phyloP scores from a whole-genome alignment of 441 rosid species.

The Eugenia klotzschiana region DNA sequence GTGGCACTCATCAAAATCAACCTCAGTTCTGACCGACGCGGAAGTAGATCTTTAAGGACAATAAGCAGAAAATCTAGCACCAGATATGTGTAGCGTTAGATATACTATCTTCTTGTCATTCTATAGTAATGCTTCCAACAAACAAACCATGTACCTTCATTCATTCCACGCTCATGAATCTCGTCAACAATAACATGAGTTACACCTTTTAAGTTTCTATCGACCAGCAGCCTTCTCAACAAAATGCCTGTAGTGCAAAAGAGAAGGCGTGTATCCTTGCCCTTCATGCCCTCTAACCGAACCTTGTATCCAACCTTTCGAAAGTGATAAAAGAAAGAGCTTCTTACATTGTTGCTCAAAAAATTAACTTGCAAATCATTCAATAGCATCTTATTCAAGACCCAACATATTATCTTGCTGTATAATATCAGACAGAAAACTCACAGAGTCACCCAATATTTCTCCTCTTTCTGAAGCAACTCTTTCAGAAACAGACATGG shows the following conservation, averaged over 20 bases:
- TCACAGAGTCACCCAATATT: constrained; percentile 83
- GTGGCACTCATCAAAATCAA: constrained; percentile 92
- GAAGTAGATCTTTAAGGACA: constrained; percentile 79
- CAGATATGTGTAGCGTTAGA: constrained; percentile 14
- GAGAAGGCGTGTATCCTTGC: constrained; percentile 76
- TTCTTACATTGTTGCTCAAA: background rate
- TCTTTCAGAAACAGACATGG: constrained; percentile 87
- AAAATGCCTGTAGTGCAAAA: constrained; percentile 93
- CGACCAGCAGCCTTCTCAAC: constrained; percentile 78
- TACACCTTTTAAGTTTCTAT: constrained; percentile 70
- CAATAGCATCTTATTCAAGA: background rate
- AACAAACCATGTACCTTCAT: constrained; percentile 52
- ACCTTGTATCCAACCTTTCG: constrained; percentile 81
- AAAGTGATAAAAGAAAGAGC: background rate
- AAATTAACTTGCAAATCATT: background rate
- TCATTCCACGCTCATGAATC: constrained; percentile 96
- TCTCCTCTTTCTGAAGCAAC: constrained; percentile 92
- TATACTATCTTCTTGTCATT: constrained; percentile 5
- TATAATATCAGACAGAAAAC: constrained; percentile 15
- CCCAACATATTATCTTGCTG: background rate
- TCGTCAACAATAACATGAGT: constrained; percentile 88
- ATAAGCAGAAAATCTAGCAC: constrained; percentile 77
- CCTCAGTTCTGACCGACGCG: constrained; percentile 68
- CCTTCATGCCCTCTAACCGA: constrained; percentile 77
- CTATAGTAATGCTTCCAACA: background rate